Conservation (phyloP, 108 stramenopile species). For the Skeletonema grethae region DNA sequence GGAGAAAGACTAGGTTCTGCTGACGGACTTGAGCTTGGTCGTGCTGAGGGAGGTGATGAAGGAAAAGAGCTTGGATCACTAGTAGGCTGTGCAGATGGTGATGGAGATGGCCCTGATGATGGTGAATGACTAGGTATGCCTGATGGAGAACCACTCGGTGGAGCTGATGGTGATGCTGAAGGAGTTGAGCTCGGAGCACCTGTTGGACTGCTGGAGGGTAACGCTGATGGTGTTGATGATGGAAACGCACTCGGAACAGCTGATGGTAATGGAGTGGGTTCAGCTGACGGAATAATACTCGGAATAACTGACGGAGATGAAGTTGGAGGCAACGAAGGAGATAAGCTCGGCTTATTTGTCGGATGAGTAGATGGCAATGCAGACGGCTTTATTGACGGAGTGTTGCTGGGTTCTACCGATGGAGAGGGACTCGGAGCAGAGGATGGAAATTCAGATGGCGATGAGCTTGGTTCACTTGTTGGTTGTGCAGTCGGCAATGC, state of each 20-base stretch:
- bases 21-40: not conserved
- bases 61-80: too few relatives aligned
- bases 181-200: not conserved
- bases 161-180: not conserved
- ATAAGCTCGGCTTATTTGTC: not conserved
- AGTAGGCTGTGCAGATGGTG: too few relatives aligned
- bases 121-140: not conserved
- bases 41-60: too few relatives aligned
- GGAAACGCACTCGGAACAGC: too few relatives aligned
- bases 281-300: too few relatives aligned
- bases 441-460: too few relatives aligned
- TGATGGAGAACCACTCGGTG: not conserved
- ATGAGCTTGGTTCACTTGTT: too few relatives aligned
- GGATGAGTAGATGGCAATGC: too few relatives aligned
- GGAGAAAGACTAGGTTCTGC: not conserved
- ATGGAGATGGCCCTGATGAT: too few relatives aligned
- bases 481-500: too few relatives aligned
- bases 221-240: too few relatives aligned
- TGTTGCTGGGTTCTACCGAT: not conserved
- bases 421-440: not conserved
- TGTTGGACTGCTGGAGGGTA: too few relatives aligned
- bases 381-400: not conserved
- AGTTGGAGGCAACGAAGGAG: not conserved
- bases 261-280: not conserved
- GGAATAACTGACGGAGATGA: not conserved